Base-by-base conservation (phyloP, 805 yeast species). In the Maudiozyma serrabonitensis region DNA sequence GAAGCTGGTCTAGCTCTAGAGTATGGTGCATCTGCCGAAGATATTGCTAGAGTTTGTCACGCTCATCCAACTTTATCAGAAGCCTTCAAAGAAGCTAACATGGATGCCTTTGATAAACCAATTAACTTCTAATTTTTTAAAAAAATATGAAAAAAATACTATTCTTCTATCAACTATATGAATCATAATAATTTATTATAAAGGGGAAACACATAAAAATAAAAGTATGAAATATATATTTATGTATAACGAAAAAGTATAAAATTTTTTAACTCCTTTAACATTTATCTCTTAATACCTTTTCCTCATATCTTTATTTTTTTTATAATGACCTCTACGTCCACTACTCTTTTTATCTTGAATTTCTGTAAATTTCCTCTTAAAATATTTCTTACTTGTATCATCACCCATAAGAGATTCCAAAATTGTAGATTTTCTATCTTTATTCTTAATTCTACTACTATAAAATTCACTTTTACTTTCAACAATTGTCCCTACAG, bases 1-100 rank as follows among this genome's bases (percentile, higher is more conserved):
- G 99, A 95, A 76, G 97, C 89, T 55, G 95, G 96, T 58, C 79
- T 93, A 67, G 99, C 99, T 43, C 70, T 93, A 55, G 99, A 93
- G 75, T 93, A 93, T 74, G 99, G 99, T 70, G 99, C 99, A 49
- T 84, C 95, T 47, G 87, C 96, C 47, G 99, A 93, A 75, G 99
- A 93, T 68, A 78, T 93, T 62, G 95, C 97, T 54, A 86, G 99
- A 75, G 87, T 88, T 41, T 91, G 97, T 71, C 99, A 93, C 66
- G 98, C 99, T 51, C 99, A 93, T 74, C 99, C 99, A 69, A 93
- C 99, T 37, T 76, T 93, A 59, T 78, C 96, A 26, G 99, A 93
- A 78, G 98, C 98, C 19, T 86, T 91, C 79, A 91, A 91, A 76
- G 99, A 93, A 76, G 98, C 96, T 60, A 95, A 95, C 60, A 75